phyloP scores from a whole-genome alignment of 805 yeast species.

The Pichia deserticola region DNA sequence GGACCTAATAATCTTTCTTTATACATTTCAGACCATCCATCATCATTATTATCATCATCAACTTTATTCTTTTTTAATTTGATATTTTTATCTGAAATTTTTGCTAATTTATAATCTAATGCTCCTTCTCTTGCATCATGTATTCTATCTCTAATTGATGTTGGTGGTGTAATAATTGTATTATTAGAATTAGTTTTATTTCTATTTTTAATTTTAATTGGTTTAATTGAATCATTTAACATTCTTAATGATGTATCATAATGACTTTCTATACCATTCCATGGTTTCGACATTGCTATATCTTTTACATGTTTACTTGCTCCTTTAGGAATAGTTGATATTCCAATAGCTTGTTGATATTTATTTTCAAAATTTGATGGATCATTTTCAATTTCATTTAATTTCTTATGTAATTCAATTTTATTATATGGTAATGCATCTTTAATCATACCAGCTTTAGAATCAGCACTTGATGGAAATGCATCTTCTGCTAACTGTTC shows the following conservation, averaged over 20 bases:
- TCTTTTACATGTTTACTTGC: constrained; percentile 40
- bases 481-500: constrained; percentile 39
- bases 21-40: constrained; percentile 52
- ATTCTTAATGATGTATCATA: constrained; percentile 45
- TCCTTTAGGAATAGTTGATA: constrained; percentile 35
- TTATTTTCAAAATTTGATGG: constrained; percentile 28
- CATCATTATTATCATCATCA: constrained; percentile 20
- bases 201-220: constrained; percentile 14
- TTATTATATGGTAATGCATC: constrained; percentile 21
- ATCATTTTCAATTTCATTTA: constrained; percentile 23
- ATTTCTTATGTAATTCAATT: constrained; percentile 18
- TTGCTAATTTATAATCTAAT: constrained; percentile 53
- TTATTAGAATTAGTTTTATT: background rate
- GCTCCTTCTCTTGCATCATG: constrained; percentile 57
- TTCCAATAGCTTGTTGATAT: constrained; percentile 35
- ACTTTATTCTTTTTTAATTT: constrained; percentile 13
- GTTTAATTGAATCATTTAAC: constrained; percentile 46
- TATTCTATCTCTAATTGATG: constrained; percentile 33
- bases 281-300: constrained; percentile 44
- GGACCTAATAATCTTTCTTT: constrained; percentile 59
- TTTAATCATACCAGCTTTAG: constrained; percentile 25
- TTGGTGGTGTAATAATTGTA: constrained; percentile 5
- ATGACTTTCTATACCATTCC: constrained; percentile 50
- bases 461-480: constrained; percentile 27
- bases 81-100: constrained; percentile 17